These are phyloP conservation scores for Psilocybe sp. DNA, from an alignment of 768 basidiomycete species.

Conservation along the genomic window DNA sequence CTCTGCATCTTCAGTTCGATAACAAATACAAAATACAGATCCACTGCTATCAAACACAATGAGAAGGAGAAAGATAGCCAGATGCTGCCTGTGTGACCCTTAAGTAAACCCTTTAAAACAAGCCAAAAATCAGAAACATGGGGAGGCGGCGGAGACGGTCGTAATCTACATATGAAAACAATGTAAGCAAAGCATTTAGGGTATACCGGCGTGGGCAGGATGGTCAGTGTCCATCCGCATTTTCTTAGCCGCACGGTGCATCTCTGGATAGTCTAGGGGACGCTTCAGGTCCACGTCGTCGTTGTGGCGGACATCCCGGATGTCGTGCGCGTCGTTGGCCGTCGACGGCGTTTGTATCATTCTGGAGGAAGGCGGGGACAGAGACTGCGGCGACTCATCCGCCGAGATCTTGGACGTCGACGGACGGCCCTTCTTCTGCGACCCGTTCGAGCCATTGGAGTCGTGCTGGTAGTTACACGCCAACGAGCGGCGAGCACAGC, in stretches of 20 bases:
- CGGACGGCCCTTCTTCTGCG: constrained; percentile 51
- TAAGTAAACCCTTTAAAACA: constrained; percentile 24
- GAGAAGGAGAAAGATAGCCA: constrained; percentile 12
- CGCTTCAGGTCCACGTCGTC: constrained; percentile 61
- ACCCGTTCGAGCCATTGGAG: constrained; percentile 29
- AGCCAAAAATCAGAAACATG: constrained; percentile 28
- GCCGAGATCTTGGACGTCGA: constrained; percentile 47
- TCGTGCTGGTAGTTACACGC: constrained; percentile 83
- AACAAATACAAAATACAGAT: constrained; percentile 29
- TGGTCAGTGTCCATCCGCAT: constrained; percentile 59
- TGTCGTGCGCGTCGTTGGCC: constrained; percentile 33
- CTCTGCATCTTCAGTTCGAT: constrained; percentile 9
- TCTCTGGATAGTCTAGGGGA: constrained; percentile 51
- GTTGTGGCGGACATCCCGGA: constrained; percentile 40
- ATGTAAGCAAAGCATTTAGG: constrained; percentile 37
- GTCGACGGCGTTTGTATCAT: constrained; percentile 49
- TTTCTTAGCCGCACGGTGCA: constrained; percentile 61
- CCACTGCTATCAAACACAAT: constrained; percentile 15
- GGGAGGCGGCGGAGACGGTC: constrained; percentile 16
- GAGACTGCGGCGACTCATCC: constrained; percentile 40
- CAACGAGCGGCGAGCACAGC: constrained; percentile 74
- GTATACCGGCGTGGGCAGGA: constrained; percentile 46
- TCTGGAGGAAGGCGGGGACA: constrained; percentile 57
- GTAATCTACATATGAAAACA: constrained; percentile 31
- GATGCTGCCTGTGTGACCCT: constrained; percentile 23